Evolutionary conservation across 371 early-diverging fungal species (phyloP).

Genomic region (Polyrhizophydium stewartii): DNA sequence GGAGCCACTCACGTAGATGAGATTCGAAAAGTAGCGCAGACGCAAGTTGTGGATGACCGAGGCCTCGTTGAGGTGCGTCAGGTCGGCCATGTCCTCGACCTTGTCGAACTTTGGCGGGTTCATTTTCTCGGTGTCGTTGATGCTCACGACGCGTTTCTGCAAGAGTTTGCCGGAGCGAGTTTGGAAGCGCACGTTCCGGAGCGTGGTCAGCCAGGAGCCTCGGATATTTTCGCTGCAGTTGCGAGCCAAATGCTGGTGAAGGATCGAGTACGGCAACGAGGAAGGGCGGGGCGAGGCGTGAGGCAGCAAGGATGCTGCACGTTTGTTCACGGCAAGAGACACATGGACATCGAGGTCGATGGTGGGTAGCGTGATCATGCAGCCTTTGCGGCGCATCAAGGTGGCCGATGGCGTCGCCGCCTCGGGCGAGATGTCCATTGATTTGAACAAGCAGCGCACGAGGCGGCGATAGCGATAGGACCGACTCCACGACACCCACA

Average conservation of each 20-base stretch:
- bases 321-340: too few species aligned
- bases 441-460: too few species aligned
- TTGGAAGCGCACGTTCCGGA: neutral
- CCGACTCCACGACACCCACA: too few species aligned
- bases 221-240: too few species aligned
- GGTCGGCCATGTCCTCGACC: slow-evolving; percentile 98
- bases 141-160: slow-evolving; percentile 59
- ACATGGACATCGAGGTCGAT: too few species aligned
- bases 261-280: neutral
- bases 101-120: slow-evolving; percentile 99
- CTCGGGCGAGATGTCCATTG: too few species aligned
- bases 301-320: too few species aligned
- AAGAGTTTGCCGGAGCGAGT: neutral
- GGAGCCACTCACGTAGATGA: slow-evolving; percentile 80
- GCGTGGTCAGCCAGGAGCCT: neutral
- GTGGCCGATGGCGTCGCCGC: too few species aligned
- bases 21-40: slow-evolving; percentile 81
- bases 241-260: neutral
- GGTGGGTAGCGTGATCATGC: too few species aligned
- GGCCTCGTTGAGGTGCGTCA: slow-evolving; percentile 97
- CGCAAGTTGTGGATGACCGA: slow-evolving; percentile 96
- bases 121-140: slow-evolving; percentile 88
- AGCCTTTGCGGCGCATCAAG: too few species aligned
- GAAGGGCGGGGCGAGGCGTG: too few species aligned
- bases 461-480: too few species aligned